Evolutionary conservation across 441 rosid species (phyloP), one percentile per base, ranked within the genome.

Genomic region (Populus hybrid): DNA sequence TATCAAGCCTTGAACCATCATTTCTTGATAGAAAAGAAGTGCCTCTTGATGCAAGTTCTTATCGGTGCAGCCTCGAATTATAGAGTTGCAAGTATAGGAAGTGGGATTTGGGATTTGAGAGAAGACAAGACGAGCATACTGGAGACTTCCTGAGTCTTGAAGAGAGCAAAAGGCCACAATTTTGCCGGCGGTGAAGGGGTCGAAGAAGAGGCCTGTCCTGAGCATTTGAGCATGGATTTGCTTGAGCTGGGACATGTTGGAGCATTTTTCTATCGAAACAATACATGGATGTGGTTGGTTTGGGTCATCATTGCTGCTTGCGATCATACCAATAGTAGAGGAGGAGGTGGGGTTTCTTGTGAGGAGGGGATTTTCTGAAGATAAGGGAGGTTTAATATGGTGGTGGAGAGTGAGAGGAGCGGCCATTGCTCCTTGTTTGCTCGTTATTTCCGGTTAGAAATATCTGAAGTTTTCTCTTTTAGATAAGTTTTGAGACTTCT

Each of bases 221-320:
- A 84, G 80, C 77, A 77, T 78, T 65, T 78, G 83, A 42, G 82
- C 76, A 50, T 86, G 86, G 80, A 86, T 76, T 76, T 86, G 84
- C 79, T 76, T 74, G 36, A 86, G 84, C 76, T 81, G 70, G 42
- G 70, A 76, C 76, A 82, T 76, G 69, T 74, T 63, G 63, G 84
- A 78, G 73, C 78, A 79, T 64, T 69, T 79, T 28, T 76, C 78
- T 24, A 79, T 69, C 8, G 65, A 79, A 64, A 76, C 73, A 35
- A 79, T 70, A 73, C 76, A 79, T 26, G 73, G 70, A 69, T 50
- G 72, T 70, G 50, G 75, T 50, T 76, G 81, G 12, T 54, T 24
- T 20, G 10, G 30, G 35, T 54, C 61, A 5, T 54, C 7, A 54
- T 5, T 18, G n/a, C 9, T 61, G 73, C 3, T 18, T 3, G 11